Percentiles rank a stretch among this genome's conserved stretches.
phyloP scores from a whole-genome alignment of 306 rosid genomes.

The Bauhinia variegata region DNA sequence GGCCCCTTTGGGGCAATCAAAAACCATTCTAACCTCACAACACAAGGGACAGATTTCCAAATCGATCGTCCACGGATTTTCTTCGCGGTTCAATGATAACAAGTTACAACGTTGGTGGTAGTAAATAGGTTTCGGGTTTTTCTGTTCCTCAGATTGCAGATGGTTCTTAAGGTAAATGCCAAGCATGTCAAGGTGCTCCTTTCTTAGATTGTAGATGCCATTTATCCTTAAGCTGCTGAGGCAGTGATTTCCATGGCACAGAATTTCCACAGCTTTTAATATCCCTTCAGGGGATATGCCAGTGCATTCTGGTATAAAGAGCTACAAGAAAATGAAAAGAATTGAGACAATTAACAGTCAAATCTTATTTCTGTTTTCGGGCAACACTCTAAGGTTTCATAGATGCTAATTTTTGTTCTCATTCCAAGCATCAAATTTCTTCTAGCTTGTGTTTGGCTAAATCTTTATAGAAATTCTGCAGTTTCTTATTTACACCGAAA shows the following conservation, averaged over 20 bases:
- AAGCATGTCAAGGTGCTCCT: constrained; percentile 60
- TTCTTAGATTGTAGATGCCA: constrained; percentile 65
- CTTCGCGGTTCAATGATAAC: constrained; percentile 18
- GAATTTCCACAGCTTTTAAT: constrained; percentile 54
- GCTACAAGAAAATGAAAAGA: constrained; percentile 54
- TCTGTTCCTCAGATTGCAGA: constrained; percentile 30
- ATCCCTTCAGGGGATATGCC: constrained; percentile 78
- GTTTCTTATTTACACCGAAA: no score
- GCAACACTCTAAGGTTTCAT: not conserved
- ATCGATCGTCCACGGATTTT: constrained; percentile 47
- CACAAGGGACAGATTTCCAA: constrained; percentile 72
- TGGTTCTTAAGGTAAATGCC: constrained; percentile 40
- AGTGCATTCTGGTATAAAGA: constrained; percentile 74
- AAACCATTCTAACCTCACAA: constrained; percentile 54
- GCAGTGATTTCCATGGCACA: constrained; percentile 54
- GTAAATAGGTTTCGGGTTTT: constrained; percentile 40
- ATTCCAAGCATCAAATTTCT: not conserved
- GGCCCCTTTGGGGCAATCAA: constrained; percentile 61
- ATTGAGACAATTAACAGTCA: constrained; percentile 22
- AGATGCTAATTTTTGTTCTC: not conserved
- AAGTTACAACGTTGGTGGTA: constrained; percentile 38
- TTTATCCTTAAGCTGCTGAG: constrained; percentile 59
- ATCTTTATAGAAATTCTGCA: no score
- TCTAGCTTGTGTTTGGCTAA: no score
- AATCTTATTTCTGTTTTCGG: not conserved